These are phyloP conservation scores for Cryoendolithus antarcticus DNA, from an alignment of 2,329 filamentous ascomycete species.

Conservation along the genomic window DNA sequence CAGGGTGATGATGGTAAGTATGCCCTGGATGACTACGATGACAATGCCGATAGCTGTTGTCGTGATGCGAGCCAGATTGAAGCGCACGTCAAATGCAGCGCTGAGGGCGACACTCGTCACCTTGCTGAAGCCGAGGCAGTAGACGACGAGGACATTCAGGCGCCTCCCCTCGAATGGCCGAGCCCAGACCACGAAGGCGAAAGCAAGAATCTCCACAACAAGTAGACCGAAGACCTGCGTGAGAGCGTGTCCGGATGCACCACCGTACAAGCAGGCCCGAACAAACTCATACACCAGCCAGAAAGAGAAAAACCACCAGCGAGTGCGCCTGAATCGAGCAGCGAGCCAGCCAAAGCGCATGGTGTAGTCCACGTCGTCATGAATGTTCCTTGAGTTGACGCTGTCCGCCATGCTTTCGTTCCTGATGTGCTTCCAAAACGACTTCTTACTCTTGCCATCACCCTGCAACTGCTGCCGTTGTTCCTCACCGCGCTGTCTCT, in stretches of 20 bases:
- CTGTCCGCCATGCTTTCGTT: slow-evolving; percentile 14
- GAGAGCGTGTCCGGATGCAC: slow-evolving; percentile 47
- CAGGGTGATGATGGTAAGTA: slow-evolving; percentile 53
- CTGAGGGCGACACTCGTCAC: slow-evolving; percentile 57
- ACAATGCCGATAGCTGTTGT: slow-evolving; percentile 60
- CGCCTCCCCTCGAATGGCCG: slow-evolving; percentile 60
- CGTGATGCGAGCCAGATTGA: slow-evolving; percentile 51
- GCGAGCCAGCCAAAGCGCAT: slow-evolving; percentile 62
- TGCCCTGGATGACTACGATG: slow-evolving; percentile 62
- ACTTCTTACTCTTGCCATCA: slow-evolving; percentile 24
- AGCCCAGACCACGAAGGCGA: slow-evolving; percentile 46
- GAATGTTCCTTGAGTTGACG: slow-evolving; percentile 33
- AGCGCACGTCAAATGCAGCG: slow-evolving; percentile 53
- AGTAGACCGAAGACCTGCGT: slow-evolving; percentile 62
- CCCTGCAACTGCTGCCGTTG: slow-evolving; percentile 5
- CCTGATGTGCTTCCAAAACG: slow-evolving; percentile 15
- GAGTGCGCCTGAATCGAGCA: slow-evolving; percentile 53
- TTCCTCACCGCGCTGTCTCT: slow-evolving; percentile 2
- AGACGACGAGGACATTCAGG: slow-evolving; percentile 57
- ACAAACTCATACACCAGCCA: slow-evolving; percentile 64
- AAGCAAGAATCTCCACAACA: slow-evolving; percentile 52
- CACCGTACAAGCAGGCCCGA: slow-evolving; percentile 61
- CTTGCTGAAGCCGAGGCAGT: slow-evolving; percentile 61
- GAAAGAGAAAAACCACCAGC: slow-evolving; percentile 66
- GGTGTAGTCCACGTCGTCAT: slow-evolving; percentile 53